Conservation (phyloP, 768 basidiomycete species). For the Gymnopilus junonius region DNA sequence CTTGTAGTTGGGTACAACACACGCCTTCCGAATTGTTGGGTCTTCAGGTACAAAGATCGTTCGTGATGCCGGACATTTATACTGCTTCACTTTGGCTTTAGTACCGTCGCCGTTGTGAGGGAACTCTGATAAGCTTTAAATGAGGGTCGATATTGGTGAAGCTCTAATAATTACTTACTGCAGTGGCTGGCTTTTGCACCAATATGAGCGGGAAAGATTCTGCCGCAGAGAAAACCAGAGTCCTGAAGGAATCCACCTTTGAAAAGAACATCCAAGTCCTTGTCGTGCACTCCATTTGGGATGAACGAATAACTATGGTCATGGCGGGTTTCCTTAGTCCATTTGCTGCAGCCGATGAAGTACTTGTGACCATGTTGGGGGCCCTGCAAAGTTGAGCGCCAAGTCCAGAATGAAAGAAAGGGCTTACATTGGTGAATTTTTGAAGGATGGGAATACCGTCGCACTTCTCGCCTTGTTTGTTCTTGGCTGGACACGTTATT, state of each 20-base stretch:
- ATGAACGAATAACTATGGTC: not conserved
- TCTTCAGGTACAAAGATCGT: slow-evolving; percentile 15
- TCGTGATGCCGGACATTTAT: not conserved
- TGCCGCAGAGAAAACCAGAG: not conserved
- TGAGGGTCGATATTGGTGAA: no score
- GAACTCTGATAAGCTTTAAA: not conserved
- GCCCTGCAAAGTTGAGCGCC: no score
- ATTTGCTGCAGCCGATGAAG: not conserved
- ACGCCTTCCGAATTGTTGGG: slow-evolving; percentile 9
- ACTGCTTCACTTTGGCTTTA: not conserved
- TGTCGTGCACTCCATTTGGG: not conserved
- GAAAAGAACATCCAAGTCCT: slow-evolving; percentile 2
- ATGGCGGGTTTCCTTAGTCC: not conserved
- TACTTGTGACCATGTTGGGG: not conserved
- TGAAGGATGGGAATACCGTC: not conserved
- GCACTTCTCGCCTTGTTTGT: not conserved
- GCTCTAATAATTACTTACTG: no score
- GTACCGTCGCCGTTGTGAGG: not conserved
- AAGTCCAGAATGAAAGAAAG: no score
- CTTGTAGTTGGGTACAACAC: slow-evolving; percentile 1
- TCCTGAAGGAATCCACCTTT: not conserved
- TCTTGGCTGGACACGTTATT: not conserved
- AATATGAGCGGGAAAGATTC: slow-evolving; percentile 2
- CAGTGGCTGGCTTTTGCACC: not conserved
- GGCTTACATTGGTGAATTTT: not conserved